Base-by-base conservation (phyloP, 2,329 filamentous ascomycete genomes). In the Diaporthe velutina region DNA sequence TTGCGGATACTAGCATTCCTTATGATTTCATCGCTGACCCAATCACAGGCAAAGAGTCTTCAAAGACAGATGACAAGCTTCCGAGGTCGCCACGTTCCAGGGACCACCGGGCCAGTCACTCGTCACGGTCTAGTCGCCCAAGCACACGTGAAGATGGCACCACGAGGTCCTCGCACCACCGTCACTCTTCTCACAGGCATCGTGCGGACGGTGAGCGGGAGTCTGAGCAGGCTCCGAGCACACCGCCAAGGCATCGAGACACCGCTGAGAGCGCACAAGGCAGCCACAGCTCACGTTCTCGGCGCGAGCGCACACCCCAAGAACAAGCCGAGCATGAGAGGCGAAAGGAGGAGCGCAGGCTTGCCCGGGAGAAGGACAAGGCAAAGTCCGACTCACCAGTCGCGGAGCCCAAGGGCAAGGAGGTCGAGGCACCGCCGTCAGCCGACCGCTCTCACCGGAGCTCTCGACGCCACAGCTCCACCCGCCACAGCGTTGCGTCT, bases 11-110 rank as follows among this genome's bases (percentile, higher is more conserved):
- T 60, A 54, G 73, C 74, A 76, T 60, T 72, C 81, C 86, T 83
- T 80, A 82, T 80, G 82, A 83, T 82, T 84, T 85, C 82, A 85
- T 87, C 87, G 85, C 89, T 90, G 86, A 90, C 88, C 84, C 87
- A 81, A 87, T 85, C 83, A 84, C 85, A 90, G 88, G 89, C 83
- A 87, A 88, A 78, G 87, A 82, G 80, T 82, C 80, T 79, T 79
- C 79, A 76, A 82, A 82, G 74, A 80, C 82, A 60, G 82, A 82
- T 77, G 83, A 86, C 76, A 82, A 79, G 79, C 73, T 78, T 75
- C 73, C 78, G 76, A 77, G 80, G 74, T 77, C 79, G 48, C 76
- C 78, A 13, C 78, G 80, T 77, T 22, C 57, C 9, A 71, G 54
- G 22, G 77, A 79, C 70, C 74, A 84, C 64, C 82, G 82, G 77